These are phyloP conservation scores for Ascochyta koolunga DNA, from an alignment of 2,329 filamentous ascomycete species.

Conservation along the genomic window DNA sequence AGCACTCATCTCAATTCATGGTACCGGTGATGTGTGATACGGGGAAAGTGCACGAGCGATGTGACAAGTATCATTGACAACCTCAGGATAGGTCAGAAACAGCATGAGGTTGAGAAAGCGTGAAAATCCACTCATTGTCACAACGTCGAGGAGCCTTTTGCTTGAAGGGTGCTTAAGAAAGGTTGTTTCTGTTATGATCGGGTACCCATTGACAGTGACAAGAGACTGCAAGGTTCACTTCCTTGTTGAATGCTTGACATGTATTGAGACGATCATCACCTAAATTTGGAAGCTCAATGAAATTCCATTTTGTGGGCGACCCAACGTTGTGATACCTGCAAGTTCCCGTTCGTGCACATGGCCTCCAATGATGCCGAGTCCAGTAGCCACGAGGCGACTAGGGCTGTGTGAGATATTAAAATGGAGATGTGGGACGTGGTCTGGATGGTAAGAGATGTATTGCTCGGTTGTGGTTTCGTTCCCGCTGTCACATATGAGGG, in stretches of 20 bases:
- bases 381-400: neutral
- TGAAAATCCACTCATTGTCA: too few relatives aligned
- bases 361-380: constrained; percentile 4
- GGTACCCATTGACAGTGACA: neutral
- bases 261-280: neutral
- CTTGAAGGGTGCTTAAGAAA: too few relatives aligned
- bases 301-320: neutral
- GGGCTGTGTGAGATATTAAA: constrained; percentile 10
- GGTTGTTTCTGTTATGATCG: too few relatives aligned
- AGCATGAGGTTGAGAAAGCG: too few relatives aligned
- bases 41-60: too few relatives aligned
- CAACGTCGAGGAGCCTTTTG: too few relatives aligned
- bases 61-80: too few relatives aligned
- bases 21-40: too few relatives aligned
- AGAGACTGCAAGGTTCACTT: neutral
- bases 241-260: neutral
- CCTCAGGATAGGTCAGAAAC: too few relatives aligned
- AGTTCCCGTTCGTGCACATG: neutral
- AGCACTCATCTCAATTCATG: too few relatives aligned
- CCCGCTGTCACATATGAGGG: constrained; percentile 9
- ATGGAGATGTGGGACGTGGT: constrained; percentile 7
- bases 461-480: constrained; percentile 4
- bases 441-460: neutral
- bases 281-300: neutral
- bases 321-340: neutral